phyloP scores from a whole-genome alignment of 1,139 yeast genomes.

The Debaryomyces coudertii region DNA sequence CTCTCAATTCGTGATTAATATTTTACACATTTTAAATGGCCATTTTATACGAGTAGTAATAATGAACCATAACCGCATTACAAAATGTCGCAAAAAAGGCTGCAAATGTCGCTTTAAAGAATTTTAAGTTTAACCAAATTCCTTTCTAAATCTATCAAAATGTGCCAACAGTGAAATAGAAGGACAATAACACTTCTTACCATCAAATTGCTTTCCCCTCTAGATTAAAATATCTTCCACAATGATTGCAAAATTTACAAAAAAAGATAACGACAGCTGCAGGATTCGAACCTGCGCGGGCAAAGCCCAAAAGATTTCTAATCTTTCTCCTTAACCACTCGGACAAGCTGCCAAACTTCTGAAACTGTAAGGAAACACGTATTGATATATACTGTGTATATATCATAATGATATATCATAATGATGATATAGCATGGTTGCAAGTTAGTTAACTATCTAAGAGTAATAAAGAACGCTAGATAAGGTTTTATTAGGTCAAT shows the following conservation, averaged over 20 bases:
- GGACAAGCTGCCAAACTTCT: conserved; percentile 50
- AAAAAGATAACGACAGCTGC: conserved; percentile 53
- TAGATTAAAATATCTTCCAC: too few species aligned
- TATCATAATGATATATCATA: background rate
- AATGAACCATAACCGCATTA: background rate
- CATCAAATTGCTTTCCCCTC: too few species aligned
- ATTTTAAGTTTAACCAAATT: too few species aligned
- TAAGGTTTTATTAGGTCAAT: too few species aligned
- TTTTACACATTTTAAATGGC: background rate
- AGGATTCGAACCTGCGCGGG: conserved; percentile 66
- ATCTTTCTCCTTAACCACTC: conserved; percentile 63
- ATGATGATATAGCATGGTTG: background rate
- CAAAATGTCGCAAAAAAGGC: background rate
- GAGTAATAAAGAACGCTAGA: too few species aligned
- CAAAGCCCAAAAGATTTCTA: conserved; percentile 61
- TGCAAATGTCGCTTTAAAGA: background rate
- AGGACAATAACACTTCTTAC: too few species aligned
- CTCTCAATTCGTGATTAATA: background rate
- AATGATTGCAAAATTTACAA: conserved; percentile 6
- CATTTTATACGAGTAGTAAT: background rate
- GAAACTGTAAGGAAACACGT: background rate
- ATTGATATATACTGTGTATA: background rate
- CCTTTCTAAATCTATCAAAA: too few species aligned
- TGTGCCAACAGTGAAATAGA: too few species aligned
- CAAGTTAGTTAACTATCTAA: too few species aligned